Conservation (phyloP, 768 basidiomycete species). For the Lanmaoa pseudosensibilis region DNA sequence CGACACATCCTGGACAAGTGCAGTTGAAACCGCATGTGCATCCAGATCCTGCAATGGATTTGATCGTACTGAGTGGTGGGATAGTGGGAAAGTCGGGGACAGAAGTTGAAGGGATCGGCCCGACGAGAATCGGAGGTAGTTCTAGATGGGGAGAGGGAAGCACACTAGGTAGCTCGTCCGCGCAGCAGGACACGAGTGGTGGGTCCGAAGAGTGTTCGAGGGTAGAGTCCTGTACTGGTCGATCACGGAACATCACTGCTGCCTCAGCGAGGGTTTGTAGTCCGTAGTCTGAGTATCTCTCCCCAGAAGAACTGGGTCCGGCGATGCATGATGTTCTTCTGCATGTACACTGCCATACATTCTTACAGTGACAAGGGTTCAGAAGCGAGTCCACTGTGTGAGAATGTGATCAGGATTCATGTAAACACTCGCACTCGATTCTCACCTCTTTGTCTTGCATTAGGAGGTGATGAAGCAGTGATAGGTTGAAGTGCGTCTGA, state of each 20-base stretch:
- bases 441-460: conserved; percentile 53
- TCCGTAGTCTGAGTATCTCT: conserved; percentile 16
- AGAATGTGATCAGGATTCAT: conserved; percentile 2
- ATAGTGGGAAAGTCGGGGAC: conserved; percentile 54
- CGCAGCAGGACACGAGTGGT: conserved; percentile 25
- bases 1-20: conserved; percentile 69
- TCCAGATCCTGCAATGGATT: conserved; percentile 62
- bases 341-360: conserved; percentile 57
- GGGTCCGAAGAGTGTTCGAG: conserved; percentile 5
- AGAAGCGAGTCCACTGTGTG: conserved; percentile 56
- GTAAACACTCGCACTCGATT: not conserved
- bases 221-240: conserved; percentile 3
- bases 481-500: conserved; percentile 48
- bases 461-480: conserved; percentile 32
- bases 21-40: conserved; percentile 73
- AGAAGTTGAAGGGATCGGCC: conserved; percentile 18
- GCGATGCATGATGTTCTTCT: conserved; percentile 10
- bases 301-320: conserved; percentile 1
- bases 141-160: conserved; percentile 34
- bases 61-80: conserved; percentile 58
- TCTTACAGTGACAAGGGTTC: conserved; percentile 64
- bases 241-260: conserved; percentile 27
- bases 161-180: not conserved
- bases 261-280: conserved; percentile 40
- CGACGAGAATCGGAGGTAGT: conserved; percentile 49